Conservation (phyloP, 1,139 yeast genomes). For the Casaregolazyma suthepensis region DNA sequence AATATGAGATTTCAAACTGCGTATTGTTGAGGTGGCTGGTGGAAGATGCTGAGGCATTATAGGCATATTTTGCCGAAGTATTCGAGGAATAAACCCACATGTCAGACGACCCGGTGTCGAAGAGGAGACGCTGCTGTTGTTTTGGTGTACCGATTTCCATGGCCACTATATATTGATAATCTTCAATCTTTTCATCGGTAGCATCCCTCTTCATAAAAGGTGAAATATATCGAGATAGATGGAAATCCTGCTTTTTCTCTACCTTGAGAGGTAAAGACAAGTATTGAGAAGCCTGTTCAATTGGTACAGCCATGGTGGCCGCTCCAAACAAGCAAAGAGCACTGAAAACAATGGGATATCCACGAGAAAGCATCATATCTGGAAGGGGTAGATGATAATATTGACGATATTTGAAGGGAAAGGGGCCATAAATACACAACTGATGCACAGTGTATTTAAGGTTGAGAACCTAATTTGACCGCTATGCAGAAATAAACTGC, state of each 20-base stretch:
- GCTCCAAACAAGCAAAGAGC: background rate
- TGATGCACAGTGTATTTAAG: background rate
- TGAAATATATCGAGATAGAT: background rate
- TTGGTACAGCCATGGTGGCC: background rate
- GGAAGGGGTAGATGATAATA: no score
- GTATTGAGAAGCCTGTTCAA: background rate
- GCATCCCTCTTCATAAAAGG: background rate
- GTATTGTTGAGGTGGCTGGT: constrained; percentile 18
- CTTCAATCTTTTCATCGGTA: background rate
- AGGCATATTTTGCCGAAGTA: constrained; percentile 19
- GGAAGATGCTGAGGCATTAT: constrained; percentile 21
- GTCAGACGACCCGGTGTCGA: constrained; percentile 46
- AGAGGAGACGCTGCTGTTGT: constrained; percentile 34
- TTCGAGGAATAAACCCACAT: constrained; percentile 38
- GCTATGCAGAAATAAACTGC: background rate
- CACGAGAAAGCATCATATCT: no score
- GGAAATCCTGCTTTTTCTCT: background rate
- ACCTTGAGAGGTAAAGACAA: background rate
- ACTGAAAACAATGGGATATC: background rate
- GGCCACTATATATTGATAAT: constrained; percentile 36
- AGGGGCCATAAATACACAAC: no score
- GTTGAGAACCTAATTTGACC: no score
- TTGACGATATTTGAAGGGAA: no score
- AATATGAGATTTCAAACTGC: constrained; percentile 22
- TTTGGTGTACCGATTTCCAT: constrained; percentile 39